Percentiles rank a stretch among this genome's conserved stretches.
These are phyloP conservation scores for Melampsora americana DNA, from an alignment of 1,284 basidiomycete species.

Conservation along the genomic window DNA sequence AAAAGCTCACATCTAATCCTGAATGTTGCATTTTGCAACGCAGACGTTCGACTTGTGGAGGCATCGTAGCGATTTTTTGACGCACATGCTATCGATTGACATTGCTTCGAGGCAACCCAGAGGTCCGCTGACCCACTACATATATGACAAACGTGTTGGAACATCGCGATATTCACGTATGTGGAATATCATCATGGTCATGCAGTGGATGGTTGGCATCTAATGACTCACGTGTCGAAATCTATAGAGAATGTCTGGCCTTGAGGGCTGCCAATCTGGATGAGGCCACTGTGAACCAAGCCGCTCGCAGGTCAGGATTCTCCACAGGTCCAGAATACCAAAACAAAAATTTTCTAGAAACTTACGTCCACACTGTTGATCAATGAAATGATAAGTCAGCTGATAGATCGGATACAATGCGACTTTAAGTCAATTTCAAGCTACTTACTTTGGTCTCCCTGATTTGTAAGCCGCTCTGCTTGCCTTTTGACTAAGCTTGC, in stretches of 20 bases:
- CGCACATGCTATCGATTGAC: conserved; percentile 12
- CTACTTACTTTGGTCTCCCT: conserved; percentile 33
- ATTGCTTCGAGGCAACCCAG: conserved; percentile 29
- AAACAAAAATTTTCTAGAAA: neutral
- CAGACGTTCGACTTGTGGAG: conserved; percentile 14
- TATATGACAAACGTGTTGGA: neutral
- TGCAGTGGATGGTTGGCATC: neutral
- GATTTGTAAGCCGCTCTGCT: conserved; percentile 32
- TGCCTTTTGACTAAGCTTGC: conserved; percentile 12
- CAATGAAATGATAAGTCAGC: neutral
- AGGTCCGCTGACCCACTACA: conserved; percentile 35
- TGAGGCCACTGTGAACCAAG: conserved; percentile 12
- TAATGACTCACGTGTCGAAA: conserved; percentile 35
- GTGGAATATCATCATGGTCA: neutral
- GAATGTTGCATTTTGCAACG: neutral
- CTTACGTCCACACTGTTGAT: conserved; percentile 40
- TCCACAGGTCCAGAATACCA: neutral
- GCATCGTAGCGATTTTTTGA: conserved; percentile 32
- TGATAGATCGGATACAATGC: neutral
- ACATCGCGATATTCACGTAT: neutral
- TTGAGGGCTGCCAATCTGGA: conserved; percentile 24
- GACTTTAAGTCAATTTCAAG: neutral
- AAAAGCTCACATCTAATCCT: conserved; percentile 19
- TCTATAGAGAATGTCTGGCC: conserved; percentile 34
- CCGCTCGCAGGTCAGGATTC: neutral